Evolutionary conservation across 768 basidiomycete species (phyloP), one percentile per base, ranked within the genome.

Genomic region (Pleurotus eryngii): DNA sequence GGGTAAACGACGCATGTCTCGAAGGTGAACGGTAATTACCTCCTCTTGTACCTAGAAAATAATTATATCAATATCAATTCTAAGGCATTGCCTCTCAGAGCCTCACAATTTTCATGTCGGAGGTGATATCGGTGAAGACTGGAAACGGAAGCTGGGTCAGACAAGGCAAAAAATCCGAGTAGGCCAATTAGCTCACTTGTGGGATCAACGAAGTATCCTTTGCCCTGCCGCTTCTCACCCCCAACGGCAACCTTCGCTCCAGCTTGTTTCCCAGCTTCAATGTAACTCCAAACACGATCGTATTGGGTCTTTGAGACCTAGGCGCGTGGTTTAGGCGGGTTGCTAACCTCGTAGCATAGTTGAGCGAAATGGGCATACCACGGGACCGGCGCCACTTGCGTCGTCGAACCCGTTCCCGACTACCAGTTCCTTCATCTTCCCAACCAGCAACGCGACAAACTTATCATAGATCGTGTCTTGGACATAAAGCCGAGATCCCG

Each of bases 131-230:
- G 30, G 86, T 84, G 69, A 98, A 91, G 67, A 98, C 92, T 92
- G 55, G 59, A 54, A 42, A 57, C 55, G 30, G 46, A 57, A 50
- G 57, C 35, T 27, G 5, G 5, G 46, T 54, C 40, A 40, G 17
- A 40, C 17, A n/a, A 4, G 38, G 24, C 53, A 18, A 43, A 59
- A 49, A 27, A 11, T 35, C 30, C 30, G 11, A 35, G 9, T 35
- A 35, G 30, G 30, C 30, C 30, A 35, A 35, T 35, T 35, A 22
- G 65, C 89, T 69, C 63, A 92, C 91, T 85, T 0, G 95, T 97
- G 27, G 96, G 92, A 67, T 95, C 86, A 43, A 97, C 85, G 69
- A 81, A 98, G 71, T 79, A 98, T 5, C 96, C 96, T 67, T 90
- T 90, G 1, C 81, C 81, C 0, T 76, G 57, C 63, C 89, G 79